A percentile compares a stretch with the other conserved stretches of the same genome.
phyloP scores from a whole-genome alignment of 2,329 filamentous ascomycete species.

The Trichoderma breve region DNA sequence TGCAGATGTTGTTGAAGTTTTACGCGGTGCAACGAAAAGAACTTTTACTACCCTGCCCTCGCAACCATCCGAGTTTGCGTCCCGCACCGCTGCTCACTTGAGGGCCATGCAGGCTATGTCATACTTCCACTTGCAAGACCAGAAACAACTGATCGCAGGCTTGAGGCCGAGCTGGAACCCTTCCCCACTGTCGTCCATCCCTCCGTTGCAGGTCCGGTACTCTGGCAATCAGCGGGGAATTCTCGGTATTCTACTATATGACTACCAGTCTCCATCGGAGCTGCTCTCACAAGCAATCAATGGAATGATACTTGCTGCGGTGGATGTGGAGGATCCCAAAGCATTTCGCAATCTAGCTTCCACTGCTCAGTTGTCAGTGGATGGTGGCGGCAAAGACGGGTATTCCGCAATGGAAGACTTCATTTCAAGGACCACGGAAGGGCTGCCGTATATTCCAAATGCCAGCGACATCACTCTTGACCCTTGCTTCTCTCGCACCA shows the following conservation, averaged over 20 bases:
- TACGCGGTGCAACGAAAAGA: slow-evolving; percentile 46
- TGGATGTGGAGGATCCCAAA: slow-evolving; percentile 54
- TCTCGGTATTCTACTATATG: slow-evolving; percentile 65
- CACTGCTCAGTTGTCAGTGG: slow-evolving; percentile 3
- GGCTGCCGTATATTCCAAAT: slow-evolving; percentile 62
- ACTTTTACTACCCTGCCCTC: slow-evolving; percentile 56
- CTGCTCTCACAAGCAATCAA: slow-evolving; percentile 65
- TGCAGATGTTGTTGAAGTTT: slow-evolving; percentile 52
- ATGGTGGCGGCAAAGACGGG: slow-evolving; percentile 21
- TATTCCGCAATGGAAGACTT: neutral
- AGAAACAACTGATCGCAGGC: slow-evolving; percentile 1
- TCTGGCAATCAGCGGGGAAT: slow-evolving; percentile 51
- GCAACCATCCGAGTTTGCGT: slow-evolving; percentile 52
- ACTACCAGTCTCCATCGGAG: slow-evolving; percentile 58
- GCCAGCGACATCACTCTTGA: slow-evolving; percentile 54
- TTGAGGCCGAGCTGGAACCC: slow-evolving; percentile 46
- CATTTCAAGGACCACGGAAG: slow-evolving; percentile 41
- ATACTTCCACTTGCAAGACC: slow-evolving; percentile 62
- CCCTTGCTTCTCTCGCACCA: slow-evolving; percentile 55
- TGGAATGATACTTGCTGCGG: slow-evolving; percentile 66
- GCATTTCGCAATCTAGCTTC: slow-evolving; percentile 44
- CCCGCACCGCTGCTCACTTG: slow-evolving; percentile 63
- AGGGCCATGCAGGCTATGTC: slow-evolving; percentile 76
- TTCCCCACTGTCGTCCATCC: slow-evolving; percentile 52
- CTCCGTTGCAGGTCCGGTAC: slow-evolving; percentile 64